Evolutionary conservation across 169 alveolate species (phyloP).

Genomic region (Plasmodium relictum): DNA sequence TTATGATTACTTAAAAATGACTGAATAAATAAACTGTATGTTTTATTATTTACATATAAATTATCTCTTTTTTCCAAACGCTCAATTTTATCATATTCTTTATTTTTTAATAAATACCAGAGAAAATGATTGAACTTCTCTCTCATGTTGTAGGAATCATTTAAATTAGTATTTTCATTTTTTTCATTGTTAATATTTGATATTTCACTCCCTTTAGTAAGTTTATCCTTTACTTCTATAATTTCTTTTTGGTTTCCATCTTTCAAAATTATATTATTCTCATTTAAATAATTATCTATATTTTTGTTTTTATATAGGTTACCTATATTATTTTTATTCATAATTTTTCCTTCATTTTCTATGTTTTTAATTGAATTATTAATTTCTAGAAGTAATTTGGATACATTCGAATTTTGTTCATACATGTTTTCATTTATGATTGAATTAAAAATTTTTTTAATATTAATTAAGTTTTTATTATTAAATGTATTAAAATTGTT

Average conservation of each 20-base stretch:
- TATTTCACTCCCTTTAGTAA: slow-evolving; percentile 7
- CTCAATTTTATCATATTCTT: slow-evolving; percentile 68
- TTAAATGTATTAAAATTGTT: slow-evolving; percentile 27
- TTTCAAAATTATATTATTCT: slow-evolving; percentile 9
- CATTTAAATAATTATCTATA: not conserved
- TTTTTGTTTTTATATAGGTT: slow-evolving; percentile 10
- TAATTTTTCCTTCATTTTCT: slow-evolving; percentile 37
- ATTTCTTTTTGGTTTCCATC: slow-evolving; percentile 35
- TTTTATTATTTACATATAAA: slow-evolving; percentile 66
- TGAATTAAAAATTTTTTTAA: slow-evolving; percentile 52
- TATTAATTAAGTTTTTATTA: slow-evolving; percentile 34
- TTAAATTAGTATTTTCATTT: slow-evolving; percentile 13
- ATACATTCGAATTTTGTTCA: slow-evolving; percentile 19
- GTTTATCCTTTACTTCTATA: not conserved
- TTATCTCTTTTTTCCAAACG: slow-evolving; percentile 70
- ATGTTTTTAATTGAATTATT: slow-evolving; percentile 57
- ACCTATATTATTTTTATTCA: slow-evolving; percentile 16
- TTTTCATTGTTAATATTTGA: slow-evolving; percentile 1
- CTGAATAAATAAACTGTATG: slow-evolving; percentile 72
- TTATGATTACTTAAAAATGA: slow-evolving; percentile 65
- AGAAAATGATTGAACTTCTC: slow-evolving; percentile 47
- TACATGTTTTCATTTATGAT: slow-evolving; percentile 27
- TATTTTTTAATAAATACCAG: slow-evolving; percentile 48
- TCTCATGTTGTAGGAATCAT: slow-evolving; percentile 26
- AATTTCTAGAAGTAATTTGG: slow-evolving; percentile 56